A percentile compares a stretch with the other conserved stretches of the same genome.
Evolutionary conservation across 768 basidiomycete genomes (phyloP).

Genomic region (Russula virescens): DNA sequence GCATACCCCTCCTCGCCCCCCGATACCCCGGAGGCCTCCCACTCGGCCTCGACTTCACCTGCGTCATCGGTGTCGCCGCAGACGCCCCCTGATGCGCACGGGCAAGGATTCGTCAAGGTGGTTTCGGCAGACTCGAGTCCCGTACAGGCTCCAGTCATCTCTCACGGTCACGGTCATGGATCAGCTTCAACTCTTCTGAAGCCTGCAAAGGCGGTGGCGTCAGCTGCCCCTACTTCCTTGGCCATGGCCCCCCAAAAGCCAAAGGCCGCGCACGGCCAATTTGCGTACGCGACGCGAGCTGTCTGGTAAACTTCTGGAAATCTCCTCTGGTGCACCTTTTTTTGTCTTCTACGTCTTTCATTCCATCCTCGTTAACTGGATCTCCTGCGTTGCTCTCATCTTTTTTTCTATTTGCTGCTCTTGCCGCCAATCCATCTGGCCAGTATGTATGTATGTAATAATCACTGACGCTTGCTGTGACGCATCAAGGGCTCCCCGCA

Average conservation of each 20-base stretch:
- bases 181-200: not conserved
- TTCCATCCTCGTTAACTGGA: not conserved
- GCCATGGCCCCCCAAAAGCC: constrained; percentile 10
- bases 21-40: constrained; percentile 30
- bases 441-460: constrained; percentile 22
- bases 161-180: constrained; percentile 15
- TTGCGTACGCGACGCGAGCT: constrained; percentile 18
- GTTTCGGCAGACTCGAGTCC: constrained; percentile 19
- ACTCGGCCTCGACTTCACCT: constrained; percentile 30
- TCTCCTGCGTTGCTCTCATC: constrained; percentile 9
- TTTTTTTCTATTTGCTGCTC: constrained; percentile 9
- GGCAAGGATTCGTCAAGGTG: constrained; percentile 10
- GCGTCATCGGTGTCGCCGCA: constrained; percentile 30
- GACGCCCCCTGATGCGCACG: constrained; percentile 27
- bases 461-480: constrained; percentile 15
- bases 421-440: not conserved
- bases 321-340: not conserved
- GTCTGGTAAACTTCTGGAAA: constrained; percentile 12
- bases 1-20: constrained; percentile 26
- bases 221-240: not conserved
- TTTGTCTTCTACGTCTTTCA: not conserved
- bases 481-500: constrained; percentile 12
- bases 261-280: constrained; percentile 18
- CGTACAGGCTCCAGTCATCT: constrained; percentile 2
- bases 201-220: not conserved